phyloP scores from a whole-genome alignment of 2,329 filamentous ascomycete genomes.

The Fusarium foetens region DNA sequence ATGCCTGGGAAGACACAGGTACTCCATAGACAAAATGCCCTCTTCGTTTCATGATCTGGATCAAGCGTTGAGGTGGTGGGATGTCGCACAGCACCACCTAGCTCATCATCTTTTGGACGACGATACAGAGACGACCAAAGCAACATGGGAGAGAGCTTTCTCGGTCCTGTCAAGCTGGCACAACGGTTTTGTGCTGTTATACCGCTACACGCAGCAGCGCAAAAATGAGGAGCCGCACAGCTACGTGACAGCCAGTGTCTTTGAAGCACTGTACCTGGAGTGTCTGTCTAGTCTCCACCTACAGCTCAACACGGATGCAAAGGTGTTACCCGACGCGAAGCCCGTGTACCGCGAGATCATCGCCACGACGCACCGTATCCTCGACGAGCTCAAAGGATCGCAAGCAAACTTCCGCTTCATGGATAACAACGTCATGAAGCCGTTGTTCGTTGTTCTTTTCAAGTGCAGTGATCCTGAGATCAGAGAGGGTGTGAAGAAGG shows the following conservation, averaged over 20 bases:
- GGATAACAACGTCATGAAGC: constrained; percentile 36
- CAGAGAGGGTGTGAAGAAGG: constrained; percentile 12
- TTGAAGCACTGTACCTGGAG: constrained; percentile 37
- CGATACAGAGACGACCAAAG: neutral
- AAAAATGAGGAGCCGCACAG: constrained; percentile 10
- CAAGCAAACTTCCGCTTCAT: neutral
- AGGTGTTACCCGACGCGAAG: constrained; percentile 29
- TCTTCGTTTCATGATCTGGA: constrained; percentile 28
- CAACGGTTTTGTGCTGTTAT: constrained; percentile 20
- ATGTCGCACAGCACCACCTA: constrained; percentile 29
- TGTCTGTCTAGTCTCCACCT: constrained; percentile 26
- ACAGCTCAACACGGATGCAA: constrained; percentile 6
- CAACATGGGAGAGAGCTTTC: constrained; percentile 20
- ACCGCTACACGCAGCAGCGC: constrained; percentile 16
- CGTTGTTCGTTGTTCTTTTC: constrained; percentile 32
- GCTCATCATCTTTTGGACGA: constrained; percentile 3
- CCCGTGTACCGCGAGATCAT: constrained; percentile 37
- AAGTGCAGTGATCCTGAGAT: constrained; percentile 31
- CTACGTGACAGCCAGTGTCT: constrained; percentile 29
- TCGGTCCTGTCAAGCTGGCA: constrained; percentile 28
- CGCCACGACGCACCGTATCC: constrained; percentile 11
- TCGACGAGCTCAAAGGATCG: neutral
- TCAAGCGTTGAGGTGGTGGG: constrained; percentile 35
- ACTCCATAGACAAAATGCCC: constrained; percentile 28
- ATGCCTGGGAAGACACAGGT: constrained; percentile 11